A percentile compares a stretch with the other conserved stretches of the same genome.
Conservation (phyloP, 2,329 filamentous ascomycete species). For the Exophiala lecanii-corni region DNA sequence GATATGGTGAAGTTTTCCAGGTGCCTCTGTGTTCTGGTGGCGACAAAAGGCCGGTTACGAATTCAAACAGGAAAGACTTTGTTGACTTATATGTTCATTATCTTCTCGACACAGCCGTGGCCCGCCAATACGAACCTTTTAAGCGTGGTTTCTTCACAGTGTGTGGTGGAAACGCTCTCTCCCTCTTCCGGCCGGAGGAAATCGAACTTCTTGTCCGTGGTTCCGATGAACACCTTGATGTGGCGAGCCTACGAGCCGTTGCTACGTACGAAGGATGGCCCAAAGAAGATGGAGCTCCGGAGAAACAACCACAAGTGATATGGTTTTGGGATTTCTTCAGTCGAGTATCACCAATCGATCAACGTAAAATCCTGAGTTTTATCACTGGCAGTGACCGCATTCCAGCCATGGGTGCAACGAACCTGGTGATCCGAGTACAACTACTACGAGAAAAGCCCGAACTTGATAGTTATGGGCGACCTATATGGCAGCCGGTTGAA, state of each 20-base stretch:
- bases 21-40: constrained; percentile 71
- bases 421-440: constrained; percentile 58
- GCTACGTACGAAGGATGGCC: constrained; percentile 81
- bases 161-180: constrained; percentile 81
- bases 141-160: constrained; percentile 91
- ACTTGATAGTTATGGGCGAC: constrained; percentile 8
- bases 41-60: constrained; percentile 73
- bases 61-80: constrained; percentile 75
- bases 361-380: constrained; percentile 76
- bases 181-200: constrained; percentile 82
- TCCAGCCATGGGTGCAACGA: constrained; percentile 79
- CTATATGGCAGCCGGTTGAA: constrained; percentile 49
- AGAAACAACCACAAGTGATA: constrained; percentile 62
- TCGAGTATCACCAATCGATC: constrained; percentile 59
- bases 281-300: constrained; percentile 35
- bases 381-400: constrained; percentile 89
- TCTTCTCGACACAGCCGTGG: constrained; percentile 70
- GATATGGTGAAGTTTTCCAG: constrained; percentile 64
- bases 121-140: constrained; percentile 86
- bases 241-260: constrained; percentile 68
- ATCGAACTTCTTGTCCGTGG: constrained; percentile 84
- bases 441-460: constrained; percentile 21
- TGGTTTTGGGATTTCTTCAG: constrained; percentile 91
- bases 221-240: constrained; percentile 77
- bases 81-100: constrained; percentile 80